Conservation (phyloP, 371 early-diverging fungal species). For the Zopfochytrium polystomum region DNA sequence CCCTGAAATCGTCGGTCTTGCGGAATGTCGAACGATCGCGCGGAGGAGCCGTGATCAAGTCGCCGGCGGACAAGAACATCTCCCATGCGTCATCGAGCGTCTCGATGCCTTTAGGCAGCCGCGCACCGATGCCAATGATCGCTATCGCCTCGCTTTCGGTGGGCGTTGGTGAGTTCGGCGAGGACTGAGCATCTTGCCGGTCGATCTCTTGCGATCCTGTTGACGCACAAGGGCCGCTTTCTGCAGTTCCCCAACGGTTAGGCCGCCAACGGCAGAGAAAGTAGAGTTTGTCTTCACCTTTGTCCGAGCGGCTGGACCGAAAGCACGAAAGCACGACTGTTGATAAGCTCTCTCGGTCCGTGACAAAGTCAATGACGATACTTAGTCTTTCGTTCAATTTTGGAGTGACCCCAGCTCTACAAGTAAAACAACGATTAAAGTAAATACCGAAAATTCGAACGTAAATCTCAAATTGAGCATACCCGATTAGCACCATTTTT, state of each 20-base stretch:
- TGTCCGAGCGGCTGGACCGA: background rate
- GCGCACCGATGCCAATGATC: conserved; percentile 3
- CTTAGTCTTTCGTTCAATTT: too few species aligned
- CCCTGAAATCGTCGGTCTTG: background rate
- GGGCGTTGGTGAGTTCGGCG: background rate
- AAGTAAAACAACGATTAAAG: too few species aligned
- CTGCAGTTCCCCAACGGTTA: background rate
- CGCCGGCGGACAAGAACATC: background rate
- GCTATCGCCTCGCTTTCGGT: background rate
- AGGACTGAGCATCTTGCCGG: background rate
- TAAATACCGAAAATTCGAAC: too few species aligned
- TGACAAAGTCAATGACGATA: too few species aligned
- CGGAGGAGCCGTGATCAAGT: background rate
- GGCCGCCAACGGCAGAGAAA: background rate
- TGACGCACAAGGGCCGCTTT: background rate
- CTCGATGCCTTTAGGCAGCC: conserved; percentile 4
- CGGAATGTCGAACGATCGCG: background rate
- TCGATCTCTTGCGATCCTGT: background rate
- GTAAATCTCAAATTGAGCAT: too few species aligned
- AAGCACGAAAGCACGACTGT: background rate
- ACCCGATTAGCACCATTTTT: too few species aligned
- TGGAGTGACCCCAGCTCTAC: too few species aligned
- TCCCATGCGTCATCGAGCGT: background rate
- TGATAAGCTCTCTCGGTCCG: too few species aligned
- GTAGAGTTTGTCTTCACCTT: background rate